Evolutionary conservation across 2,329 filamentous ascomycete genomes (phyloP).

Genomic region (Neurospora sp.): DNA sequence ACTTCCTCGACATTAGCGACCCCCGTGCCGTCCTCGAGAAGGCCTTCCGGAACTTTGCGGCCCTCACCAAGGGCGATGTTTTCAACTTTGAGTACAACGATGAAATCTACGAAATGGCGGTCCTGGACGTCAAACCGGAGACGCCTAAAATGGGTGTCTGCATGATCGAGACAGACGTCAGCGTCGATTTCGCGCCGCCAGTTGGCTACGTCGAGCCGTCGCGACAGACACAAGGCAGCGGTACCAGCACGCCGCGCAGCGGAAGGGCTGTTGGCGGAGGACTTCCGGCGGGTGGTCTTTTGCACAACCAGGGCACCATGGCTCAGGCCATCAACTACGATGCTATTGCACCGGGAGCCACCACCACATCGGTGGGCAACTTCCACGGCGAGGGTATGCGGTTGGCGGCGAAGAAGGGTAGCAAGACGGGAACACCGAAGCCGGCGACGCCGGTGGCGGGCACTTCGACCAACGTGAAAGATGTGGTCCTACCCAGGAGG

Average conservation of each 20-base stretch:
- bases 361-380: conserved; percentile 60
- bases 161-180: conserved; percentile 92
- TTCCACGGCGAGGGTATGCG: conserved; percentile 75
- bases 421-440: conserved; percentile 65
- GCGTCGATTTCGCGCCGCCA: conserved; percentile 90
- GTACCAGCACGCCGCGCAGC: conserved; percentile 79
- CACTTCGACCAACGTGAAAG: conserved; percentile 31
- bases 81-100: conserved; percentile 98
- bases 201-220: conserved; percentile 90
- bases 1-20: conserved; percentile 93
- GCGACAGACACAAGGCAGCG: conserved; percentile 45
- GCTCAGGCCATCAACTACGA: conserved; percentile 96
- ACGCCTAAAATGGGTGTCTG: conserved; percentile 77
- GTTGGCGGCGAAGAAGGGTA: conserved; percentile 71
- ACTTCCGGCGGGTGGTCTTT: conserved; percentile 58
- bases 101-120: conserved; percentile 83
- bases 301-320: conserved; percentile 88
- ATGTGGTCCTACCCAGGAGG: conserved; percentile 27
- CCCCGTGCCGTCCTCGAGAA: conserved; percentile 96
- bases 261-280: conserved; percentile 36
- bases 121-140: conserved; percentile 85
- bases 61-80: conserved; percentile 83
- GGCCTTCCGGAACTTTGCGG: conserved; percentile 91
- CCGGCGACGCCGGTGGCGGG: conserved; percentile 62
- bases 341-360: conserved; percentile 72